A percentile compares a stretch with the other conserved stretches of the same genome.
These are phyloP conservation scores for Citrus sp. DNA, from an alignment of 345 rosid genomes.

Conservation along the genomic window DNA sequence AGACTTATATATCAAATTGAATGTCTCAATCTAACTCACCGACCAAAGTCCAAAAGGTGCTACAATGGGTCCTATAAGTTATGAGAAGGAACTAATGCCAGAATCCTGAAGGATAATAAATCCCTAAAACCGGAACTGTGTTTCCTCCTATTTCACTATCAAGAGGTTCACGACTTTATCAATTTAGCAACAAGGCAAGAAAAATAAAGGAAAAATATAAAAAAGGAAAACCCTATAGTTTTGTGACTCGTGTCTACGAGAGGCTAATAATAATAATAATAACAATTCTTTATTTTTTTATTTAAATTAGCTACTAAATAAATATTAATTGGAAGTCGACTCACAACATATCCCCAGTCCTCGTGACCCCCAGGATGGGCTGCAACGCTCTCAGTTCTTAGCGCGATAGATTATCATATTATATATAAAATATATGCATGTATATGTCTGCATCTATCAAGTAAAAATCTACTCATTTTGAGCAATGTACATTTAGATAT, in stretches of 20 bases:
- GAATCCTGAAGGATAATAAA: slow-evolving; percentile 12
- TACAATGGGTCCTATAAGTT: slow-evolving; percentile 28
- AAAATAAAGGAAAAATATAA: too few relatives aligned
- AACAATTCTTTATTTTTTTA: too few relatives aligned
- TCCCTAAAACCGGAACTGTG: not conserved
- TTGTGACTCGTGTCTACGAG: not conserved
- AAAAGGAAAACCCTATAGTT: not conserved
- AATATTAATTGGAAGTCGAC: not conserved
- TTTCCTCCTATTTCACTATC: not conserved
- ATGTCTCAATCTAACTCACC: slow-evolving; percentile 43
- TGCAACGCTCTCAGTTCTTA: not conserved
- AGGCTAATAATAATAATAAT: not conserved
- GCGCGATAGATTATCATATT: not conserved
- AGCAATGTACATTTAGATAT: not conserved
- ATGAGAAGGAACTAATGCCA: slow-evolving; percentile 37
- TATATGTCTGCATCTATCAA: not conserved
- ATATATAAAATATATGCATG: not conserved
- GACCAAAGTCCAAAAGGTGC: slow-evolving; percentile 39
- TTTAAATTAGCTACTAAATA: too few relatives aligned
- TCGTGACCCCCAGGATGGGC: not conserved
- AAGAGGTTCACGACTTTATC: slow-evolving; percentile 1
- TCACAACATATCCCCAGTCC: not conserved
- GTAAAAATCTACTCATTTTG: not conserved
- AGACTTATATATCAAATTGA: slow-evolving; percentile 12
- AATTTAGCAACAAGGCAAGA: not conserved